These are phyloP conservation scores for Paramarasmius palmivorus DNA, from an alignment of 1,284 basidiomycete species.

Conservation along the genomic window DNA sequence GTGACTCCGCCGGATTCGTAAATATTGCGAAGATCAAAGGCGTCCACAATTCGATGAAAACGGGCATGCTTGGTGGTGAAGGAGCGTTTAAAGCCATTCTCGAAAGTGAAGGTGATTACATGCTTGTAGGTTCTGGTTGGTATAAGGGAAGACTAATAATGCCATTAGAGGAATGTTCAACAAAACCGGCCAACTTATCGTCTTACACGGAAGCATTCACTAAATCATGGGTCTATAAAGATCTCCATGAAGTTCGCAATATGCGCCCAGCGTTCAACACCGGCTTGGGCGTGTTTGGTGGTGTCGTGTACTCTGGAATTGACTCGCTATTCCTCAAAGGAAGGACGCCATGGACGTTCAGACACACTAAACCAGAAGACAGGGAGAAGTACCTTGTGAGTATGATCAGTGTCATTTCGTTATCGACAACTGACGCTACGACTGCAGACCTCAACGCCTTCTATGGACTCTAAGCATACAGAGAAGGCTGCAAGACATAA, in stretches of 20 bases:
- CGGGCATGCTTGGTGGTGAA: slow-evolving; percentile 96
- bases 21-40: slow-evolving; percentile 99
- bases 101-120: slow-evolving; percentile 1
- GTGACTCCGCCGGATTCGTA: slow-evolving; percentile 95
- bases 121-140: neutral
- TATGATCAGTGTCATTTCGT: slow-evolving; percentile 23
- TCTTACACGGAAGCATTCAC: slow-evolving; percentile 76
- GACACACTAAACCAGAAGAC: slow-evolving; percentile 27
- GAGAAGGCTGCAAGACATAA: slow-evolving; percentile 66
- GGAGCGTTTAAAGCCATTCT: slow-evolving; percentile 72
- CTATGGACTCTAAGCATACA: slow-evolving; percentile 77
- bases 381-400: slow-evolving; percentile 11
- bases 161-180: slow-evolving; percentile 8
- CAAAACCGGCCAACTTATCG: slow-evolving; percentile 66
- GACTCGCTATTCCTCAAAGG: slow-evolving; percentile 89
- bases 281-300: slow-evolving; percentile 84
- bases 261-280: slow-evolving; percentile 91
- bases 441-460: slow-evolving; percentile 16
- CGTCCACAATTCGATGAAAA: slow-evolving; percentile 99
- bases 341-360: slow-evolving; percentile 90
- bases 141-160: neutral
- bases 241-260: slow-evolving; percentile 92
- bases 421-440: neutral
- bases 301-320: slow-evolving; percentile 87
- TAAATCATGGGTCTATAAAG: slow-evolving; percentile 85